phyloP scores from a whole-genome alignment of 768 basidiomycete species.

The Hydnum rufescens region DNA sequence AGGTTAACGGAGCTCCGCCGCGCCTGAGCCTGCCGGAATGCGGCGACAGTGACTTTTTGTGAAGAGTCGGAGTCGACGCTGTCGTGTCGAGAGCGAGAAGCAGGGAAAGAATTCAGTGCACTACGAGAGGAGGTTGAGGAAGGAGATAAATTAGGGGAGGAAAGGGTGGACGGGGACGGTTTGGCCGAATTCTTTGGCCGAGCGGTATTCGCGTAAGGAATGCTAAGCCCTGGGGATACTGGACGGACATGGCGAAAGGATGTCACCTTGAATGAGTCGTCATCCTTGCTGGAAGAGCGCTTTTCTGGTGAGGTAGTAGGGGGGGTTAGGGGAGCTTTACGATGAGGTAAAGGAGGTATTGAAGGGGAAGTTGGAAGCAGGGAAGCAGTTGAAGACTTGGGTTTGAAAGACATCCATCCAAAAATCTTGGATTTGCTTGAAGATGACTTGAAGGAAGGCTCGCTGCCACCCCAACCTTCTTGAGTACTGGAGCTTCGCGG shows the following conservation, averaged over 20 bases:
- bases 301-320: no score
- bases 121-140: not conserved
- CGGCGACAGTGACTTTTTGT: constrained; percentile 1
- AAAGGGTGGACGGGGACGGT: not conserved
- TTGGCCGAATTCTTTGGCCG: no score
- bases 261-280: constrained; percentile 4
- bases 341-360: no score
- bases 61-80: constrained; percentile 7
- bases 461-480: not conserved
- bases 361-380: no score
- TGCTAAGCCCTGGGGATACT: constrained; percentile 2
- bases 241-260: constrained; percentile 6
- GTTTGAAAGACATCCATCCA: not conserved
- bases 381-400: not conserved
- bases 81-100: constrained; percentile 1
- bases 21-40: constrained; percentile 10
- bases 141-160: not conserved
- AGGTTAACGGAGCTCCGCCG: not conserved
- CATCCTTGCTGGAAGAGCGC: not conserved
- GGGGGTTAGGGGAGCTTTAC: no score
- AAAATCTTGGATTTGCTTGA: not conserved
- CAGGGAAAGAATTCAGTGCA: not conserved
- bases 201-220: not conserved
- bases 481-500: not conserved
- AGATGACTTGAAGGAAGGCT: not conserved